phyloP scores from a whole-genome alignment of 75 land plant species.

The Picea sitchensis region DNA sequence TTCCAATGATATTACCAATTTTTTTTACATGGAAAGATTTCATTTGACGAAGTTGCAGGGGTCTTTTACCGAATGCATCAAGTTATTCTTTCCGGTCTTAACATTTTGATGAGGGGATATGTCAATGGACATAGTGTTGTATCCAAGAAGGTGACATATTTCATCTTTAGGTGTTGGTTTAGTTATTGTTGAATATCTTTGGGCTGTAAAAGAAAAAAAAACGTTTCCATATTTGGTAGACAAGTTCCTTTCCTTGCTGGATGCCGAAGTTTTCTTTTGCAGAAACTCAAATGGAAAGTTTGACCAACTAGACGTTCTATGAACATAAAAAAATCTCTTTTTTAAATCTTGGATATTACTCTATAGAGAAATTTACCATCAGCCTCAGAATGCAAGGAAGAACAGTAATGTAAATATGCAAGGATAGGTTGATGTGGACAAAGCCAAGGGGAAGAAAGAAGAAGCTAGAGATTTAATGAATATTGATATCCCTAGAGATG shows the following conservation, averaged over 20 bases:
- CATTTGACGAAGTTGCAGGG: no score
- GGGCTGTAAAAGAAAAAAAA: no score
- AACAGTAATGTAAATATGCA: not conserved
- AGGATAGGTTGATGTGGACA: not conserved
- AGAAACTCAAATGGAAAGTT: no score
- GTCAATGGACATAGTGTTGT: slow-evolving; percentile 26
- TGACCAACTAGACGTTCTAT: no score
- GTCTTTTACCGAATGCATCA: slow-evolving; percentile 27
- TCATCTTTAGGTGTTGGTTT: slow-evolving; percentile 29
- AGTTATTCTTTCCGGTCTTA: slow-evolving; percentile 38
- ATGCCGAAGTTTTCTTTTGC: no score
- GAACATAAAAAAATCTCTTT: no score
- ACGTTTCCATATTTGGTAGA: no score
- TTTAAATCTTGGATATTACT: no score
- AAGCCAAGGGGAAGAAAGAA: not conserved
- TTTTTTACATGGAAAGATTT: slow-evolving; percentile 12
- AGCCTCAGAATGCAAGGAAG: not conserved
- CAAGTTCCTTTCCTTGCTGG: no score
- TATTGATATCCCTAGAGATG: no score
- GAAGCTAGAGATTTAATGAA: not conserved
- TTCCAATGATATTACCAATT: no score
- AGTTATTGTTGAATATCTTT: slow-evolving; percentile 33
- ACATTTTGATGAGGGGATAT: slow-evolving; percentile 25
- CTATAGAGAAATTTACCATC: not conserved
- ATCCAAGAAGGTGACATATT: slow-evolving; percentile 26